Percentiles rank a stretch among this genome's conserved stretches.
Conservation (phyloP, 2,329 filamentous ascomycete species). For the Podosphaera aphanis region DNA sequence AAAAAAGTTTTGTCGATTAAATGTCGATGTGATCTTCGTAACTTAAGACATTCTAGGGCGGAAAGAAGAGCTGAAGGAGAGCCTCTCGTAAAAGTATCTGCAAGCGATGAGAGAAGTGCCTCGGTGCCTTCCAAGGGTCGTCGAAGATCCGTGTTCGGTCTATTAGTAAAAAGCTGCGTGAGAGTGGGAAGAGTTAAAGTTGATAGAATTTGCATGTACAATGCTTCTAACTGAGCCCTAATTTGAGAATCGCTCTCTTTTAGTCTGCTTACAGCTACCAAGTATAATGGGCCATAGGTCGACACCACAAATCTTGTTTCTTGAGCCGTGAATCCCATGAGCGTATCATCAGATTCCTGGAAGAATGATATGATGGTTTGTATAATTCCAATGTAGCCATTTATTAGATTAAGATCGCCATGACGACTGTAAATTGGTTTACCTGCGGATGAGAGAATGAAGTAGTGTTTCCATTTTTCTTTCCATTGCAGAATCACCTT, state of each 20-base stretch:
- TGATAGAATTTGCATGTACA: constrained; percentile 96
- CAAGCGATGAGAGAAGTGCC: constrained; percentile 67
- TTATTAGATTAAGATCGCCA: constrained; percentile 72
- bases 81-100: constrained; percentile 82
- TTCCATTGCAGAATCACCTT: constrained; percentile 49
- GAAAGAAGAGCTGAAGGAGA: constrained; percentile 75
- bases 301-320: constrained; percentile 65
- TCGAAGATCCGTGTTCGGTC: constrained; percentile 82
- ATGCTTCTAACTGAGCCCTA: constrained; percentile 63
- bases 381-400: constrained; percentile 80
- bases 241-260: constrained; percentile 83
- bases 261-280: constrained; percentile 78
- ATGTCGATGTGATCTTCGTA: constrained; percentile 69
- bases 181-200: constrained; percentile 77
- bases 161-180: constrained; percentile 64
- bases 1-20: constrained; percentile 72
- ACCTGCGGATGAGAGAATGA: constrained; percentile 85
- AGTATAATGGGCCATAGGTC: constrained; percentile 68
- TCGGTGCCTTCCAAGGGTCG: constrained; percentile 82
- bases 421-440: constrained; percentile 96
- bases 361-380: constrained; percentile 98
- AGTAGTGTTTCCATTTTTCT: constrained; percentile 84
- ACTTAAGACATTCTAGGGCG: constrained; percentile 75
- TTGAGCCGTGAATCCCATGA: constrained; percentile 72
- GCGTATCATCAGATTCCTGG: constrained; percentile 50